phyloP scores from a whole-genome alignment of 2,329 filamentous ascomycete genomes.

The Sclerotinia trifoliorum region DNA sequence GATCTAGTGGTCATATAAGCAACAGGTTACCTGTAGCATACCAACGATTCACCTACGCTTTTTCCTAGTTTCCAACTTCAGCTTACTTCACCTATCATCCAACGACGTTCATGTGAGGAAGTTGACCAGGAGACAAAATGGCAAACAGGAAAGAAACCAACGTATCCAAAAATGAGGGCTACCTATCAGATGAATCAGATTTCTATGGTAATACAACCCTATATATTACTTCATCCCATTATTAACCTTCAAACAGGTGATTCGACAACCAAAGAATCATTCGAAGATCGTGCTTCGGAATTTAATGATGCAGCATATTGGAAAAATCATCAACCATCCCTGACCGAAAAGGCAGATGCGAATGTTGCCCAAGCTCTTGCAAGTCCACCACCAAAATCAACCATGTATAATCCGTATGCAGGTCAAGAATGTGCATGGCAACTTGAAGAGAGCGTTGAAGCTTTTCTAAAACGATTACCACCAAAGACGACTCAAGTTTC shows the following conservation, averaged over 20 bases:
- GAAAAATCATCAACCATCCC: constrained; percentile 39
- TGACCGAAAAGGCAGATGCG: constrained; percentile 40
- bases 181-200: constrained; percentile 49
- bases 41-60: neutral
- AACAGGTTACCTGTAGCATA: neutral
- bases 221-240: constrained; percentile 4
- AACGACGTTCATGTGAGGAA: neutral
- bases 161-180: constrained; percentile 18
- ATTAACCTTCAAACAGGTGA: constrained; percentile 49
- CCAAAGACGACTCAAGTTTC: constrained; percentile 56
- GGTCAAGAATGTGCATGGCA: constrained; percentile 57
- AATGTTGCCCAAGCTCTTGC: constrained; percentile 28
- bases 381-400: constrained; percentile 19
- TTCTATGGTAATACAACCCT: constrained; percentile 51
- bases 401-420: constrained; percentile 58
- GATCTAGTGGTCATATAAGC: neutral
- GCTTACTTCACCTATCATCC: neutral
- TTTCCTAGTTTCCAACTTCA: neutral
- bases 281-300: constrained; percentile 50
- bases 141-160: constrained; percentile 22
- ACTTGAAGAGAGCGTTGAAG: constrained; percentile 59
- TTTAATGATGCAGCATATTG: constrained; percentile 56
- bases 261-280: constrained; percentile 46
- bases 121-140: constrained; percentile 24
- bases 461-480: constrained; percentile 67